Conservation (phyloP, 2,329 filamentous ascomycete species). For the Tolypocladium endophyticum region DNA sequence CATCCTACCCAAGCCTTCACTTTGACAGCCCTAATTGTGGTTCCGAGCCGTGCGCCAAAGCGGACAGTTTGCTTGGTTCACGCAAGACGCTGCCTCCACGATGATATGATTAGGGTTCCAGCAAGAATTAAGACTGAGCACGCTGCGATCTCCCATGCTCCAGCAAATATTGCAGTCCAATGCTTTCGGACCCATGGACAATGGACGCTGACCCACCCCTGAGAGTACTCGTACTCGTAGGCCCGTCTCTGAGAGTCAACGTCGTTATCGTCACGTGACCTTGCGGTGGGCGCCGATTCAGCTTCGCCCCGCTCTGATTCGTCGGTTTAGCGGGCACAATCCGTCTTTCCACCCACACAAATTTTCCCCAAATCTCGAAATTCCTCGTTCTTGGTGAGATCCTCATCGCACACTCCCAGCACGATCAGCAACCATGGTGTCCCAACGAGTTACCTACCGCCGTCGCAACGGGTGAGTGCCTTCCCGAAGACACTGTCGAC, state of each 20-base stretch:
- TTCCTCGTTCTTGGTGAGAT: conserved; percentile 25
- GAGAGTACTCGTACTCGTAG: too few species aligned
- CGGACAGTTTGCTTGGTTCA: not conserved
- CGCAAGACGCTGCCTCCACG: not conserved
- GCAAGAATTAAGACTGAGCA: not conserved
- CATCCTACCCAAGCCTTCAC: too few species aligned
- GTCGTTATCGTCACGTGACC: not conserved
- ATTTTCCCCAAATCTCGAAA: conserved; percentile 32
- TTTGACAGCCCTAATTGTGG: not conserved
- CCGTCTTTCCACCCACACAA: conserved; percentile 27
- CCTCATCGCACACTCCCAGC: conserved; percentile 23
- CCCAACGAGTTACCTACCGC: conserved; percentile 57
- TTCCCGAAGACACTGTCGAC: not conserved
- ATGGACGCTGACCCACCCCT: not conserved
- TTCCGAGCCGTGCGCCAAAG: not conserved
- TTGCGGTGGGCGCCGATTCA: not conserved
- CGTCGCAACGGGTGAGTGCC: conserved; percentile 67
- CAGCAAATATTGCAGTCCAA: not conserved
- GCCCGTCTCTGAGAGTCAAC: too few species aligned
- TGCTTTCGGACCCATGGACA: not conserved
- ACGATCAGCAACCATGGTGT: conserved; percentile 44
- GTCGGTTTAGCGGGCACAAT: conserved; percentile 26
- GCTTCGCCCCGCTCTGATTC: conserved; percentile 20
- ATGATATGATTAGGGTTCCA: too few species aligned
- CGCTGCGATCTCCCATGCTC: not conserved